phyloP scores from a whole-genome alignment of 305 asterid species.

The Solanum hybrid region DNA sequence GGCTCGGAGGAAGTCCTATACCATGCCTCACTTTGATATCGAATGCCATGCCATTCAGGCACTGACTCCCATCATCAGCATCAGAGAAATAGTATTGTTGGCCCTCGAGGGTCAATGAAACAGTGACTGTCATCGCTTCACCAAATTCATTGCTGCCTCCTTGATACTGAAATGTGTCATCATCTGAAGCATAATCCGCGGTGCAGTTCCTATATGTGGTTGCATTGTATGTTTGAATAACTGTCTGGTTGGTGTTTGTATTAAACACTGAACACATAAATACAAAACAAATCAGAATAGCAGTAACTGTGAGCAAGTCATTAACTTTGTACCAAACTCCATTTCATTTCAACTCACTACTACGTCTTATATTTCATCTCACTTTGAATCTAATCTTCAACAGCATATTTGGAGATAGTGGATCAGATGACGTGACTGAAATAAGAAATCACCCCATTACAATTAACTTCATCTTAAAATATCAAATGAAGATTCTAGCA shows the following conservation, averaged over 20 bases:
- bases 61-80: slow-evolving; percentile 62
- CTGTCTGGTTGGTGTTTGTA: slow-evolving; percentile 72
- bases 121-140: slow-evolving; percentile 19
- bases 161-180: slow-evolving; percentile 43
- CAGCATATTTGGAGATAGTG: neutral
- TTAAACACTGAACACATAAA: slow-evolving; percentile 50
- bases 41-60: slow-evolving; percentile 69
- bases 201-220: slow-evolving; percentile 59
- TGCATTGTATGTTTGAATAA: slow-evolving; percentile 76
- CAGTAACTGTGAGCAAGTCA: neutral
- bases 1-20: slow-evolving; percentile 77
- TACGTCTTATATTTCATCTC: neutral
- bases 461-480: neutral
- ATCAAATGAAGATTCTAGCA: neutral
- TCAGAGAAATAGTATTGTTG: slow-evolving; percentile 70
- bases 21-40: slow-evolving; percentile 58
- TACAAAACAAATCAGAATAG: neutral
- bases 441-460: neutral
- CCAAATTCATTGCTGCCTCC: slow-evolving; percentile 46
- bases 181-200: slow-evolving; percentile 43
- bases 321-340: neutral
- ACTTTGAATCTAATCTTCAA: neutral
- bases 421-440: neutral
- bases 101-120: slow-evolving; percentile 45
- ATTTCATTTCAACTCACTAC: neutral